Evolutionary conservation across 2,329 filamentous ascomycete genomes (phyloP).

Genomic region (Alternaria viburni): DNA sequence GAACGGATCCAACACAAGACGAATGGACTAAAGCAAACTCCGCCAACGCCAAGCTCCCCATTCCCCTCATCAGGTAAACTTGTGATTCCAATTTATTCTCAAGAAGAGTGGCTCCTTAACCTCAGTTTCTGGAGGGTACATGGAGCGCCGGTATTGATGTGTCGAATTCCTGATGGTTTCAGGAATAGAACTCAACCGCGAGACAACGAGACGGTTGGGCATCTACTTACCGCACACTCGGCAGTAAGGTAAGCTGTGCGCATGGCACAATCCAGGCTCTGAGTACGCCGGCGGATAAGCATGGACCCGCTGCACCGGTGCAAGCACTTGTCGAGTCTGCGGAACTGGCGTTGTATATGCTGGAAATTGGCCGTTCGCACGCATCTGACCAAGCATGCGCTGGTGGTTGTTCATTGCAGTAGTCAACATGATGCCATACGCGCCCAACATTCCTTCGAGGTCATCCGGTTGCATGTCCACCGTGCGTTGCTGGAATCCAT

Average conservation of each 20-base stretch:
- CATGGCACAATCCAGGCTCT: constrained; percentile 12
- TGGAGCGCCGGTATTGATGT: background rate
- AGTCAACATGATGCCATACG: constrained; percentile 13
- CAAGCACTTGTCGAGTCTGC: background rate
- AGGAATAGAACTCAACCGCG: background rate
- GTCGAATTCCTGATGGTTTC: background rate
- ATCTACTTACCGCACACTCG: constrained; percentile 12
- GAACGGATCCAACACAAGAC: background rate
- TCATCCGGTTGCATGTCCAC: constrained; percentile 24
- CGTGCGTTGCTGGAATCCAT: constrained; percentile 22
- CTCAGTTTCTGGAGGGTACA: background rate
- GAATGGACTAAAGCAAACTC: background rate
- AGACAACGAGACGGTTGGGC: background rate
- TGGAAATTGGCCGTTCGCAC: background rate
- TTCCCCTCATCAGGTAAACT: background rate
- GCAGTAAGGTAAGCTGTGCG: constrained; percentile 23
- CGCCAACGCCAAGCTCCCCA: background rate
- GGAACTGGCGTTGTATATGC: background rate
- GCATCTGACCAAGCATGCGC: constrained; percentile 13
- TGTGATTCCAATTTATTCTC: background rate
- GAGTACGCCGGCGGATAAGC: constrained; percentile 15
- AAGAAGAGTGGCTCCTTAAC: background rate
- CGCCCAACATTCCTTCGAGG: constrained; percentile 25
- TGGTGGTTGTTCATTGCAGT: constrained; percentile 26
- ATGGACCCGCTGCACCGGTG: background rate